Base-by-base conservation (phyloP, 2,329 filamentous ascomycete species). In the Botryotinia convoluta region DNA sequence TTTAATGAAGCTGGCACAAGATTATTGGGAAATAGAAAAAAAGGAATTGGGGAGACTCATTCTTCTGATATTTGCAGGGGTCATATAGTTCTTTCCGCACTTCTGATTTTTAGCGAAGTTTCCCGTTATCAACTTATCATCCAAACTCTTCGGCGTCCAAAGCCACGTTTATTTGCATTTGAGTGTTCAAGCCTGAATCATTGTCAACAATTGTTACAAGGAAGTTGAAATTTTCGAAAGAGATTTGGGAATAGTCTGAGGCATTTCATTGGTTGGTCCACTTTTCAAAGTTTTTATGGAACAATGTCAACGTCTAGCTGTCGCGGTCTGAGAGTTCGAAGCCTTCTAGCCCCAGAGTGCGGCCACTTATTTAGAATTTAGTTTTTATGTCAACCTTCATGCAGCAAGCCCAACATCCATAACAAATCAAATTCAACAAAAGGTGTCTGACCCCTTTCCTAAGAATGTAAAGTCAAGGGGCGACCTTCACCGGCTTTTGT, bases 211-310 rank as follows among this genome's bases (percentile, higher is more conserved):
- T 54, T 18, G 22, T 67, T 67, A 29, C 64, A 42, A 57, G 65
- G 65, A 44, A 63, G 54, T 18, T 70, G 51, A 42, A 45, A 29
- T 16, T 61, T 44, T 68, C 35, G 37, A 16, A 9, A 59, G 26
- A 44, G 44, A 35, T 68, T 57, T 35, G 37, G 39, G 39, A n/a
- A 68, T 72, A 57, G 16, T 35, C 1, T 22, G 42, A 59, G 22
- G 37, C 1, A 42, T 62, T 42, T 60, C 12, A 68, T 42, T 59
- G 29, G 29, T 48, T 26, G 48, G 3, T 48, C 70, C 70, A 72
- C 62, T 67, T 72, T 72, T 72, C 48, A 68, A 10, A 48, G 51
- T 68, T 72, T 72, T 68, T 32, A 39, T 67, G 29, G n/a, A 57
- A 65, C 61, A 59, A 22, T 45, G 29, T 48, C 37, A 39, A 42